phyloP scores from a whole-genome alignment of 305 asterid species.

The Fraxinus paxiana region DNA sequence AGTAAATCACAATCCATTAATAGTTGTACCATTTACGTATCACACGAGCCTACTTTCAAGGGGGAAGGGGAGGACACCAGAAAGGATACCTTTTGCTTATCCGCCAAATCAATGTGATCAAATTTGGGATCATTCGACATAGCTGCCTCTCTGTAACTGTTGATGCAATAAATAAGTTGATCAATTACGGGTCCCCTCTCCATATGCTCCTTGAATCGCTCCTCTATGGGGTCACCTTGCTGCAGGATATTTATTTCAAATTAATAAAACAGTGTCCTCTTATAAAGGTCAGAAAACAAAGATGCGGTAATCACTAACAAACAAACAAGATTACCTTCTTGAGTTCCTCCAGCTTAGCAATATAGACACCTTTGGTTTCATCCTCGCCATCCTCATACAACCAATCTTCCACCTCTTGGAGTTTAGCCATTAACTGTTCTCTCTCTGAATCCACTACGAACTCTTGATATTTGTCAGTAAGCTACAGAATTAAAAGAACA shows the following conservation, averaged over 20 bases:
- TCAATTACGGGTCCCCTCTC: constrained; percentile 75
- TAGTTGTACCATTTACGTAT: background rate
- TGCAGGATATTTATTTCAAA: constrained; percentile 23
- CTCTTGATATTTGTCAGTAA: constrained; percentile 36
- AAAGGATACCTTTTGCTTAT: constrained; percentile 49
- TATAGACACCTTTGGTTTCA: constrained; percentile 49
- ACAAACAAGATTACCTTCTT: constrained; percentile 34
- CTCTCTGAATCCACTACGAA: constrained; percentile 38
- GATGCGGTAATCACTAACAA: background rate
- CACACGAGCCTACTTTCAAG: background rate
- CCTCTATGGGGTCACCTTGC: constrained; percentile 56
- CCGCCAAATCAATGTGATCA: constrained; percentile 81
- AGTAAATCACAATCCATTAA: background rate
- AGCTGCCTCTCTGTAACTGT: constrained; percentile 81
- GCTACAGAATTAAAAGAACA: constrained; percentile 26
- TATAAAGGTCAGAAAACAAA: background rate
- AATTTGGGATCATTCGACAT: constrained; percentile 63
- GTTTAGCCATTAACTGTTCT: constrained; percentile 39
- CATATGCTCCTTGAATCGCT: constrained; percentile 64
- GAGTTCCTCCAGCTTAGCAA: constrained; percentile 47
- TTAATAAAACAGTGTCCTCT: background rate
- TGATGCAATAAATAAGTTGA: constrained; percentile 57
- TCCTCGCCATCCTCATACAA: constrained; percentile 52
- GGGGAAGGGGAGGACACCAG: background rate
- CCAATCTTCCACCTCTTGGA: constrained; percentile 51